Evolutionary conservation across 2,329 filamentous ascomycete species (phyloP).

Genomic region (Fusarium secorum): DNA sequence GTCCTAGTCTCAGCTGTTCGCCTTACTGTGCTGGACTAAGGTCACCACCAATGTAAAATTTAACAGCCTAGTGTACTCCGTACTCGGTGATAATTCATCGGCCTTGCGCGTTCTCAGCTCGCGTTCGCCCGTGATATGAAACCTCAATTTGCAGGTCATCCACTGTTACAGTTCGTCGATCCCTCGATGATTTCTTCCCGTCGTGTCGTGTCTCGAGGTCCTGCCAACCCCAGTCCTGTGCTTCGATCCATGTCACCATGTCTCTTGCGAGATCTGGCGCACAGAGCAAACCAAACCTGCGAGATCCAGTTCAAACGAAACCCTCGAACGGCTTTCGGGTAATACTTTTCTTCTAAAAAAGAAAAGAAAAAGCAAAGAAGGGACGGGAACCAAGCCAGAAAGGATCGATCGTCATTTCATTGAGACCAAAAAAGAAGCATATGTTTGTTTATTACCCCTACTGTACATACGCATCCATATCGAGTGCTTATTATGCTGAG

Average conservation of each 20-base stretch:
- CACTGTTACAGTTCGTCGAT: constrained; percentile 21
- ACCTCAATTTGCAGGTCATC: constrained; percentile 28
- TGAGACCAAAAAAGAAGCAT: background rate
- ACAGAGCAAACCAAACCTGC: constrained; percentile 33
- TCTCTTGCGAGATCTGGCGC: constrained; percentile 39
- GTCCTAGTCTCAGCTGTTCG: constrained; percentile 30
- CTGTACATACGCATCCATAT: background rate
- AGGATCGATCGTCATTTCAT: constrained; percentile 1
- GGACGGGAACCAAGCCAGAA: constrained; percentile 13
- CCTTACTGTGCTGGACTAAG: constrained; percentile 13
- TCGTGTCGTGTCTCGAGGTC: constrained; percentile 25
- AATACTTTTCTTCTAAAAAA: background rate
- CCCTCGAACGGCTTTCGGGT: constrained; percentile 8
- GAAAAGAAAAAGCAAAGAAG: constrained; percentile 5
- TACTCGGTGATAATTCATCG: constrained; percentile 2
- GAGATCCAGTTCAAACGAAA: constrained; percentile 37
- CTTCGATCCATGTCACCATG: constrained; percentile 39
- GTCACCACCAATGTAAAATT: constrained; percentile 7
- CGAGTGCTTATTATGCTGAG: background rate
- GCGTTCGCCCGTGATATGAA: constrained; percentile 42
- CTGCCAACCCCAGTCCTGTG: constrained; percentile 35
- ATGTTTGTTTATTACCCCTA: background rate
- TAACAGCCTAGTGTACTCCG: constrained; percentile 18
- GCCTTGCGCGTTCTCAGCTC: constrained; percentile 36
- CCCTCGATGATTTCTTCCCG: constrained; percentile 20